These are phyloP conservation scores for Trichoderma pleuroti DNA, from an alignment of 2,329 filamentous ascomycete genomes.

Conservation along the genomic window DNA sequence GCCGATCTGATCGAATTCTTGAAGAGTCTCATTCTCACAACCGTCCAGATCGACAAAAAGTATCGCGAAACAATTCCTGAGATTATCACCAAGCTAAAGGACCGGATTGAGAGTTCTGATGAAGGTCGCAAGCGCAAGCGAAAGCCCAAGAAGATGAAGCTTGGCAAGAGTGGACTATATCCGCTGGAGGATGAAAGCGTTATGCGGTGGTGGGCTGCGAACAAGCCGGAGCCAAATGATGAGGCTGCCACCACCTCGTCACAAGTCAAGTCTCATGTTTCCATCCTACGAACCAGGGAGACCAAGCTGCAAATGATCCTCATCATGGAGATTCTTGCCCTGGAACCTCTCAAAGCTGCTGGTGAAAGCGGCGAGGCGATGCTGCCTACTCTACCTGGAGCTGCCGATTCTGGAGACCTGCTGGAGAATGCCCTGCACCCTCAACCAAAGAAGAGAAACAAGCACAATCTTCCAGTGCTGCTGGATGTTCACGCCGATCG, in stretches of 20 bases:
- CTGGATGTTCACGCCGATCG: conserved; percentile 74
- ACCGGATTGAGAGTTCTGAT: conserved; percentile 54
- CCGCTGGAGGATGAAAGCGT: conserved; percentile 62
- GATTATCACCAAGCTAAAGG: conserved; percentile 56
- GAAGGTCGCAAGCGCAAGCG: conserved; percentile 44
- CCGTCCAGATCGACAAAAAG: conserved; percentile 71
- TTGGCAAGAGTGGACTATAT: conserved; percentile 67
- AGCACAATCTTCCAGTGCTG: conserved; percentile 61
- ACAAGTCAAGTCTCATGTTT: conserved; percentile 59
- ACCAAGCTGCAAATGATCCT: conserved; percentile 78
- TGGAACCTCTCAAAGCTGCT: conserved; percentile 53
- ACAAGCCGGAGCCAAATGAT: conserved; percentile 50
- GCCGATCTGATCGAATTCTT: conserved; percentile 64
- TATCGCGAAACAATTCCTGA: conserved; percentile 68
- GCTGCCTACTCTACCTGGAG: conserved; percentile 43
- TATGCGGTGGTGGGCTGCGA: conserved; percentile 65
- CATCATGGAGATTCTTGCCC: conserved; percentile 70
- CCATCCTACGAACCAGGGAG: conserved; percentile 67
- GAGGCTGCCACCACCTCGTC: conserved; percentile 47
- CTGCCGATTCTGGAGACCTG: conserved; percentile 29
- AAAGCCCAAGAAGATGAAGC: conserved; percentile 61
- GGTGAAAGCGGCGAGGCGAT: conserved; percentile 43
- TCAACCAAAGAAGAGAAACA: conserved; percentile 53
- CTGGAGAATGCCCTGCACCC: conserved; percentile 29
- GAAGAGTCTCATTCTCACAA: conserved; percentile 64